These are phyloP conservation scores for Russula dissimulans DNA, from an alignment of 768 basidiomycete species.

Conservation along the genomic window DNA sequence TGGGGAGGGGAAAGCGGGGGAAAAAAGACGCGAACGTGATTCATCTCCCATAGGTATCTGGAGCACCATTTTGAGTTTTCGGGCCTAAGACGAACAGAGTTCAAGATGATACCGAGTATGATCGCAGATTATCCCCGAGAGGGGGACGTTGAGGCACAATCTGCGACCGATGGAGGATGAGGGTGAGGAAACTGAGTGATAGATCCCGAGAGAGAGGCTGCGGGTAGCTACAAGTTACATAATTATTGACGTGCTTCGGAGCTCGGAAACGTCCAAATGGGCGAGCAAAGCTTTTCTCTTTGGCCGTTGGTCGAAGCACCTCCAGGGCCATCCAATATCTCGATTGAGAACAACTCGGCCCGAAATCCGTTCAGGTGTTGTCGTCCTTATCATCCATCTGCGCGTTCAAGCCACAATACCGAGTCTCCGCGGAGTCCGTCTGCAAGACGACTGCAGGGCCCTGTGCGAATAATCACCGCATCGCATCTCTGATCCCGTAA, in stretches of 20 bases:
- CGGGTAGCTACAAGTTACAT: no score
- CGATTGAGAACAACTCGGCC: background rate
- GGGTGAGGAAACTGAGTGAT: no score
- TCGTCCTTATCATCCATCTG: background rate
- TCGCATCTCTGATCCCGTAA: background rate
- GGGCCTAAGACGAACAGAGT: background rate
- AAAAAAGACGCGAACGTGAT: background rate
- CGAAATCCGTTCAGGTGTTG: background rate
- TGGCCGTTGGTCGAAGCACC: background rate
- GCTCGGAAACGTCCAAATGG: no score
- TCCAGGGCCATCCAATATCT: background rate
- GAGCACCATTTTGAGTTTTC: background rate
- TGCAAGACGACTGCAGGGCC: background rate
- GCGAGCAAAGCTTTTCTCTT: no score
- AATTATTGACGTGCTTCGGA: no score
- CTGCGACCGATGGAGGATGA: no score
- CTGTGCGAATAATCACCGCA: background rate
- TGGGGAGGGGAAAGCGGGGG: no score
- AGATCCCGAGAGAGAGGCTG: no score
- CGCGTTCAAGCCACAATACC: background rate
- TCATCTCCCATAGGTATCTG: no score
- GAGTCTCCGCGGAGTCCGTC: background rate
- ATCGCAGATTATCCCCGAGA: no score
- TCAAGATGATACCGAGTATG: no score
- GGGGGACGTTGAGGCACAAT: no score